Evolutionary conservation across 768 basidiomycete species (phyloP).

Genomic region (Pleurotus platypus): DNA sequence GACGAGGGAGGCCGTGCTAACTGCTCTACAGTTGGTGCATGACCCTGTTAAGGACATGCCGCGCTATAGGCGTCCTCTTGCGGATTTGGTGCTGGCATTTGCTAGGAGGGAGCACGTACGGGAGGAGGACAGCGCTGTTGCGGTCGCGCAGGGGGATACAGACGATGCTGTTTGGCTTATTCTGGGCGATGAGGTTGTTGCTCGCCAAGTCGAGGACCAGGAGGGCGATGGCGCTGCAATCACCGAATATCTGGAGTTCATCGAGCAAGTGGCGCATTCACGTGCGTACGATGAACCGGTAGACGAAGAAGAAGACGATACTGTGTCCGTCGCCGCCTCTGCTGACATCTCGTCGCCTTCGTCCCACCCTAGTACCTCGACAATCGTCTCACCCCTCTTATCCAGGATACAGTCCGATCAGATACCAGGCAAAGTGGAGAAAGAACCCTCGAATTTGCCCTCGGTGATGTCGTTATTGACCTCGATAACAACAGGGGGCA

Average conservation of each 20-base stretch:
- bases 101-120: conserved; percentile 32
- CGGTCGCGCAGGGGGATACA: conserved; percentile 20
- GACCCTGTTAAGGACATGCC: conserved; percentile 69
- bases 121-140: conserved; percentile 19
- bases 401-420: conserved; percentile 60
- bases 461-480: conserved; percentile 64
- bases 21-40: conserved; percentile 54
- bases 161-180: conserved; percentile 52
- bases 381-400: conserved; percentile 45
- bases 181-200: conserved; percentile 66
- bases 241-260: conserved; percentile 31
- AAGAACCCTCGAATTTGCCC: conserved; percentile 34
- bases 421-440: conserved; percentile 34
- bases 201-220: conserved; percentile 34
- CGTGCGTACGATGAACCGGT: conserved; percentile 26
- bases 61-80: conserved; percentile 52
- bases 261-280: conserved; percentile 32
- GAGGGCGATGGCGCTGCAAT: conserved; percentile 14
- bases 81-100: conserved; percentile 52
- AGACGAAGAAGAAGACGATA: conserved; percentile 42
- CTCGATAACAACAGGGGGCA: conserved; percentile 47
- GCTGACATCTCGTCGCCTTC: conserved; percentile 35
- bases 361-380: conserved; percentile 25
- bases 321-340: conserved; percentile 31
- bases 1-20: conserved; percentile 56